Evolutionary conservation across 2,329 filamentous ascomycete species (phyloP).

Genomic region (Paraphoma chrysanthemicola): DNA sequence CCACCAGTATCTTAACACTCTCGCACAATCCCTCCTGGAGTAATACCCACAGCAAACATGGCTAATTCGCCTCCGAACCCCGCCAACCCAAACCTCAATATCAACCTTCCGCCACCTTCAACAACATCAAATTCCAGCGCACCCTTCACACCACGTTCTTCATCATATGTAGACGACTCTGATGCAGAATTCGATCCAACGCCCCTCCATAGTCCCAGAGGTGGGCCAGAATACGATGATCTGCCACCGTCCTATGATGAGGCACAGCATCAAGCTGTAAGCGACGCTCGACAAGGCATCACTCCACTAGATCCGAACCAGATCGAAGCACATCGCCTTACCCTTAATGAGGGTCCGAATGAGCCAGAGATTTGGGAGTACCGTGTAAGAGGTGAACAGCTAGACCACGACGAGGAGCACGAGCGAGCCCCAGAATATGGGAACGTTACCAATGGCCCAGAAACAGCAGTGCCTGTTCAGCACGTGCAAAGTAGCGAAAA

Average conservation of each 20-base stretch:
- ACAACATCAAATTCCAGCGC: conserved; percentile 21
- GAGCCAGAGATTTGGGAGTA: conserved; percentile 36
- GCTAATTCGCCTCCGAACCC: conserved; percentile 24
- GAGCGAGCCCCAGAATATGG: conserved; percentile 31
- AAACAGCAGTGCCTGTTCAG: conserved; percentile 33
- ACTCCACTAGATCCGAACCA: conserved; percentile 33
- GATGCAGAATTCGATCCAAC: conserved; percentile 42
- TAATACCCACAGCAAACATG: conserved; percentile 18
- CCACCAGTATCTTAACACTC: not conserved
- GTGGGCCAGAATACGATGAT: conserved; percentile 43
- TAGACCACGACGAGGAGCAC: conserved; percentile 20
- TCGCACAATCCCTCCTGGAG: not conserved
- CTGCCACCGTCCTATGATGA: conserved; percentile 47
- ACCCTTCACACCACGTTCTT: conserved; percentile 35
- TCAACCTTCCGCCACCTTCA: conserved; percentile 20
- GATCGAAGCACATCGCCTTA: conserved; percentile 35
- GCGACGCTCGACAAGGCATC: conserved; percentile 35
- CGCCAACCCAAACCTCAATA: conserved; percentile 12
- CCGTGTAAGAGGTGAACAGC: conserved; percentile 25
- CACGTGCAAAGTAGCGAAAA: conserved; percentile 25
- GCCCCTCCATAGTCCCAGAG: conserved; percentile 37
- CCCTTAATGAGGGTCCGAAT: conserved; percentile 26
- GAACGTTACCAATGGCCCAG: conserved; percentile 19
- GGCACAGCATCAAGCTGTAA: conserved; percentile 38
- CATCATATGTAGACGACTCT: conserved; percentile 41